Percentiles rank a stretch among this genome's conserved stretches.
These are phyloP conservation scores for Ensete glaucum DNA, from an alignment of 176 grass and related monocot genomes.

Conservation along the genomic window DNA sequence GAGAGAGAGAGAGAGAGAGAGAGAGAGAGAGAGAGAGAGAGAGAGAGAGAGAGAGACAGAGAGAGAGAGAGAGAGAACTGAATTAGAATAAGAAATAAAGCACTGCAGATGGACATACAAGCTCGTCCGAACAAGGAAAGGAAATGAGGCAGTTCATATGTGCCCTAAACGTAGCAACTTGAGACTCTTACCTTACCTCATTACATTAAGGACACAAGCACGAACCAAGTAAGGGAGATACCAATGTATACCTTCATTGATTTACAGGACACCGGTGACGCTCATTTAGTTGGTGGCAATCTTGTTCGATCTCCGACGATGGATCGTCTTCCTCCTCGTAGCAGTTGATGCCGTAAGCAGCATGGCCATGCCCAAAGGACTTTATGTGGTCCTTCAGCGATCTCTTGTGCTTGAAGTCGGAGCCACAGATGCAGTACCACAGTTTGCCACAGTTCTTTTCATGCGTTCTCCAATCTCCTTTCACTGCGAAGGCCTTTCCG, in stretches of 20 bases:
- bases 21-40: not conserved
- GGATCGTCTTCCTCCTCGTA: slow-evolving; percentile 21
- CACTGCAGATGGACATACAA: not conserved
- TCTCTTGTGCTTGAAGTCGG: slow-evolving; percentile 99
- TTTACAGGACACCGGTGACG: no score
- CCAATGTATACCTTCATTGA: no score
- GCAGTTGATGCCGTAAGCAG: slow-evolving; percentile 30
- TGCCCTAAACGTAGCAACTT: no score
- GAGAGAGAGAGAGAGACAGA: not conserved
- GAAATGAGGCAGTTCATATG: not conserved
- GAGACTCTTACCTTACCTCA: no score
- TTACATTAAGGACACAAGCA: no score
- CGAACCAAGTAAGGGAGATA: no score
- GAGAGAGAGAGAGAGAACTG: not conserved
- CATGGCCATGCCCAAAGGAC: slow-evolving; percentile 78
- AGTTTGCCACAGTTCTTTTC: slow-evolving; percentile 99
- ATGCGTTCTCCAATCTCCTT: slow-evolving; percentile 95
- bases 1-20: not conserved
- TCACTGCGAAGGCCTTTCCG: slow-evolving; percentile 93
- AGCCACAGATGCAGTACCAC: slow-evolving; percentile 98
- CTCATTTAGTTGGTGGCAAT: not conserved
- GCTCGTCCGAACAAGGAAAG: not conserved
- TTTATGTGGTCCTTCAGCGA: slow-evolving; percentile 94
- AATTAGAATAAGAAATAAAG: not conserved
- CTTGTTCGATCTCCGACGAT: slow-evolving; percentile 9